Evolutionary conservation across 805 yeast species (phyloP), one percentile per base, ranked within the genome.

Genomic region (Candida namnaoensis): DNA sequence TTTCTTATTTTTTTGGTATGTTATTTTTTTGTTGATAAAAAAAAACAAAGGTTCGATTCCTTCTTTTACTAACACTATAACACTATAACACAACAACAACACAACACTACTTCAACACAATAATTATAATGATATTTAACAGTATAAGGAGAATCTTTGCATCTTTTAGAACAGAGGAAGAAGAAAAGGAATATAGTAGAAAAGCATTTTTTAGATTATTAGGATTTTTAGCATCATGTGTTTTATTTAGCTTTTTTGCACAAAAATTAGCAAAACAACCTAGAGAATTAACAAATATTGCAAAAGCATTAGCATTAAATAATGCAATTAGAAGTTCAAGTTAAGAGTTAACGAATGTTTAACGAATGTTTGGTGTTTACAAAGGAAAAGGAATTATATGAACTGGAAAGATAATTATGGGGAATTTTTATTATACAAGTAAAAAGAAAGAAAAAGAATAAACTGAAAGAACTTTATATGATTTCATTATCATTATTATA

Each of bases 151-250:
- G 86, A 43, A 81, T 87, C 36, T 87, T 87, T 56, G 79, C 88
- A 23, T 82, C 93, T 5, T 86, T 87, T 54, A 64, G 96, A 15
- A 76, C 93, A 3, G 95, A 86, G 47, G 95, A 87, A 50, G 95
- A 87, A 51, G 95, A 88, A 57, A 65, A 90, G 39, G 65, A 69
- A 40, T 82, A 78, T 51, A 84, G 95, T 0, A 66, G 96, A 38
- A 70, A 74, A 47, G 95, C 95, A 72, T 82, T 82, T 54, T 82
- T 80, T 63, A 78, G 86, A 47, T 69, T 88, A 27, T 65, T 87
- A 27, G 95, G 95, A 13, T 87, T 85, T 50, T 59, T 87, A 13
- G 88, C 91, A 0, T 74, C 88, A 14, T 85, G 95, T 57, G 90
- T 85, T 12, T 63, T 80, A 32, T 87, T 88, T 58, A 82, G 91